Conservation (phyloP, 1,284 basidiomycete species). For the Boletus semigastroideus region DNA sequence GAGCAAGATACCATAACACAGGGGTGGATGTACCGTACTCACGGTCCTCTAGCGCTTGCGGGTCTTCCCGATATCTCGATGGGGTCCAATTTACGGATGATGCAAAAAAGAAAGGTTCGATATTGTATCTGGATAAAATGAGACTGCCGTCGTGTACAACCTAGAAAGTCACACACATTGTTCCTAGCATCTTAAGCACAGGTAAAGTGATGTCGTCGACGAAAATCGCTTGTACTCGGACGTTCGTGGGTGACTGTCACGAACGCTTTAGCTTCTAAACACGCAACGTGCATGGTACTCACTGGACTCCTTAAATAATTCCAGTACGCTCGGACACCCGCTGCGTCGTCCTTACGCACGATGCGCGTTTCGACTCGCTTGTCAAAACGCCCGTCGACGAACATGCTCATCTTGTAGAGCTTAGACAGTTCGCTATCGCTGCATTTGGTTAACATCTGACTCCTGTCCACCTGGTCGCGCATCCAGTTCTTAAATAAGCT, state of each 20-base stretch:
- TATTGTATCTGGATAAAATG: constrained; percentile 20
- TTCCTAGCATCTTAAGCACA: constrained; percentile 53
- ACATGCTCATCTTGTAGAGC: constrained; percentile 43
- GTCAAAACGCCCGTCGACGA: constrained; percentile 33
- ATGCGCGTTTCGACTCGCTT: constrained; percentile 4
- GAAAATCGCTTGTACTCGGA: constrained; percentile 47
- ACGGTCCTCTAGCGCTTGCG: constrained; percentile 44
- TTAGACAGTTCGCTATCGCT: constrained; percentile 29
- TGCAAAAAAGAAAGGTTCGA: constrained; percentile 60
- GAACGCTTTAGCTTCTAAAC: constrained; percentile 1
- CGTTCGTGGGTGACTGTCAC: constrained; percentile 33
- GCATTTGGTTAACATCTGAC: constrained; percentile 35
- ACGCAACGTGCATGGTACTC: constrained; percentile 10
- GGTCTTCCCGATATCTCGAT: constrained; percentile 49
- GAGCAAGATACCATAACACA: neutral
- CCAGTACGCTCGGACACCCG: constrained; percentile 20
- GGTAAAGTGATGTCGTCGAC: constrained; percentile 46
- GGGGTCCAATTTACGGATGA: constrained; percentile 57
- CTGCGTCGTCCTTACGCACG: constrained; percentile 6
- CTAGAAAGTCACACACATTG: constrained; percentile 33
- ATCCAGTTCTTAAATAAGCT: constrained; percentile 53
- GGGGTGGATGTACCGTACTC: constrained; percentile 31
- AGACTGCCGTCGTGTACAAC: neutral
- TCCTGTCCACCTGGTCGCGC: constrained; percentile 39
- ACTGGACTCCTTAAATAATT: constrained; percentile 13